Evolutionary conservation across 805 yeast species (phyloP).

Genomic region (Teunomyces gatunensis): DNA sequence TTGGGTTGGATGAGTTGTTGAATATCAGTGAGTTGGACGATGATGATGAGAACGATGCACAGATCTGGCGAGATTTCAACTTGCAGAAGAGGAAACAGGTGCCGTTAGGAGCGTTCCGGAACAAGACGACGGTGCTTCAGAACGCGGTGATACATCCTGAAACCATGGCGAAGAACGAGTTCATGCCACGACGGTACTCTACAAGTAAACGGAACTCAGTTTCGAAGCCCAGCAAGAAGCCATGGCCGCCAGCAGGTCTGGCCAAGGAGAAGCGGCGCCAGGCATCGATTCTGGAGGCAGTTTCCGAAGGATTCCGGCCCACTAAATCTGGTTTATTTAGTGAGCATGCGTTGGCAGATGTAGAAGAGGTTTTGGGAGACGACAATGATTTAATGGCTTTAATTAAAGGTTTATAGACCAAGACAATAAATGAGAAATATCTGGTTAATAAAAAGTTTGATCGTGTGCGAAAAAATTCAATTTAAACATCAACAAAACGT

Average conservation of each 20-base stretch:
- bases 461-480: constrained; percentile 1
- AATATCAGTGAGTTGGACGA: constrained; percentile 87
- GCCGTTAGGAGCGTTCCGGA: constrained; percentile 89
- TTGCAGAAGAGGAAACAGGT: constrained; percentile 47
- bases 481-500: neutral
- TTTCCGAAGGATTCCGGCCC: constrained; percentile 69
- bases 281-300: constrained; percentile 71
- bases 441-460: neutral
- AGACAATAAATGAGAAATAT: neutral
- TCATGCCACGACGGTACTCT: constrained; percentile 23
- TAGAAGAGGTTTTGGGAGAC: constrained; percentile 66
- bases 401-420: constrained; percentile 24
- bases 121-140: constrained; percentile 48
- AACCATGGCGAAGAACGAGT: constrained; percentile 22
- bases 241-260: neutral
- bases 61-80: constrained; percentile 46
- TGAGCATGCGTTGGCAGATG: constrained; percentile 70
- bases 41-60: constrained; percentile 55
- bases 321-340: constrained; percentile 76
- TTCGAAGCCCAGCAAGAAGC: neutral
- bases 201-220: constrained; percentile 9
- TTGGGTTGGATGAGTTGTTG: constrained; percentile 72
- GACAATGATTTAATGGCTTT: constrained; percentile 45
- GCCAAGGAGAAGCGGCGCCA: constrained; percentile 49
- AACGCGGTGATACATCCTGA: constrained; percentile 23